These are phyloP conservation scores for Rheum nobile DNA, from an alignment of 148 eudicot genomes.

Conservation along the genomic window DNA sequence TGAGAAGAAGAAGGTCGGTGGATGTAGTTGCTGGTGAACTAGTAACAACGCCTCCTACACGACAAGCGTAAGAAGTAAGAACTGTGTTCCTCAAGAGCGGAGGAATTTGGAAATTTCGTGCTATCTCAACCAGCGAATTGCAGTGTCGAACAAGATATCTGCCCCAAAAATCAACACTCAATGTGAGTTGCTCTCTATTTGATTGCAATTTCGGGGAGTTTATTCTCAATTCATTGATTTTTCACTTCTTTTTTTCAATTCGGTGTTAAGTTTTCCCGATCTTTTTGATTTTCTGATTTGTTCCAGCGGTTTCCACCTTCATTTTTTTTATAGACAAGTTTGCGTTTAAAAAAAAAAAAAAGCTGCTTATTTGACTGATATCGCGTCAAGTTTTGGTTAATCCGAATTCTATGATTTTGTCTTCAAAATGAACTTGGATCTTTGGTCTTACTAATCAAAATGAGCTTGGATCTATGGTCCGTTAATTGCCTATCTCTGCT, in stretches of 20 bases:
- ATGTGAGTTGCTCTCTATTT: conserved; percentile 20
- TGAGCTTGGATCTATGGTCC: not conserved
- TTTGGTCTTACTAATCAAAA: not conserved
- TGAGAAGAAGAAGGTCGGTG: conserved; percentile 26
- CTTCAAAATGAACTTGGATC: not conserved
- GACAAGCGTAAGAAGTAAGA: conserved; percentile 40
- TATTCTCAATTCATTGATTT: not conserved
- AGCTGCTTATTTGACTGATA: not conserved
- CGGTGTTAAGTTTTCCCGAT: not conserved
- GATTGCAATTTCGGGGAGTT: not conserved
- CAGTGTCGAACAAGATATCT: conserved; percentile 86
- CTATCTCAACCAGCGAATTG: conserved; percentile 70
- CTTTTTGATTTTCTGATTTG: not conserved
- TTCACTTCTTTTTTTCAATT: not conserved
- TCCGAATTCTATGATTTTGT: not conserved
- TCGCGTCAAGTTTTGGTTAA: not conserved
- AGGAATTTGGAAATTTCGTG: conserved; percentile 73
- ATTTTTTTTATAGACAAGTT: too few species aligned
- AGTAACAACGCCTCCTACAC: conserved; percentile 41
- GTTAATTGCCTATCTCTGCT: not conserved
- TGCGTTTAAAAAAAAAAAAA: not conserved
- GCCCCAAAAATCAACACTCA: conserved; percentile 26
- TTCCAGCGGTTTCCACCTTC: not conserved
- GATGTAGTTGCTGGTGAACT: conserved; percentile 71
- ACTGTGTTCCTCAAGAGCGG: conserved; percentile 62